A percentile compares a stretch with the other conserved stretches of the same genome.
These are phyloP conservation scores for Mycothermus thermophilus DNA, from an alignment of 495 filamentous ascomycete species.

Conservation along the genomic window DNA sequence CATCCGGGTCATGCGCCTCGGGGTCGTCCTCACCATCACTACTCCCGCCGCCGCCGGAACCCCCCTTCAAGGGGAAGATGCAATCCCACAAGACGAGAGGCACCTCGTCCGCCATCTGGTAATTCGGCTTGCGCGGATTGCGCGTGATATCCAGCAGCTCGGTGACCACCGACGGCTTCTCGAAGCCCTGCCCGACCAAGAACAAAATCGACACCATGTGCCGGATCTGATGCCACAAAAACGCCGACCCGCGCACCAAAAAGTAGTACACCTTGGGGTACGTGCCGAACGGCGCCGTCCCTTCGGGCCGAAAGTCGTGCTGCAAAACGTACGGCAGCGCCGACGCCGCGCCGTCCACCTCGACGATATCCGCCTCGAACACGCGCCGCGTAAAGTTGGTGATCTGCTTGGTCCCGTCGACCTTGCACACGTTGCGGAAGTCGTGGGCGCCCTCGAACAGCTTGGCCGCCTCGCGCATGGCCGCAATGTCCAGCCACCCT, in stretches of 20 bases:
- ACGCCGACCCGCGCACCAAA: conserved; percentile 76
- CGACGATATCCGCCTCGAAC: conserved; percentile 60
- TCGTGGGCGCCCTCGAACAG: conserved; percentile 73
- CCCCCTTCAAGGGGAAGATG: conserved; percentile 55
- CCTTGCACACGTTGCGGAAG: conserved; percentile 92
- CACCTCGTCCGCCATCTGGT: conserved; percentile 78
- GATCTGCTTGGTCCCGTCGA: conserved; percentile 76
- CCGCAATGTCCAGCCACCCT: conserved; percentile 60
- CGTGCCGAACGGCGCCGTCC: neutral
- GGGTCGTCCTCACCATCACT: conserved; percentile 1
- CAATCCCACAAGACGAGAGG: conserved; percentile 94
- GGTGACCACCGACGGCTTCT: conserved; percentile 54
- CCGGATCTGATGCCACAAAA: conserved; percentile 95
- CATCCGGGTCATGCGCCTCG: conserved; percentile 25
- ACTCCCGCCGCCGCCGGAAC: too few species aligned
- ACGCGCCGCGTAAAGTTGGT: conserved; percentile 66
- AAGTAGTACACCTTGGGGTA: conserved; percentile 70
- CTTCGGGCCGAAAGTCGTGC: conserved; percentile 3
- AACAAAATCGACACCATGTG: conserved; percentile 83
- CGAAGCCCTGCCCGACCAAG: conserved; percentile 78
- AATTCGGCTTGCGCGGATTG: conserved; percentile 60
- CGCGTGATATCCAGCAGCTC: conserved; percentile 57
- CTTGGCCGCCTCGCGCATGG: conserved; percentile 71
- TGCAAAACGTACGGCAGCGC: conserved; percentile 30
- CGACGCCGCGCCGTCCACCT: conserved; percentile 38